Conservation (phyloP, 129 eudicot genomes). For the Lactuca saligna region DNA sequence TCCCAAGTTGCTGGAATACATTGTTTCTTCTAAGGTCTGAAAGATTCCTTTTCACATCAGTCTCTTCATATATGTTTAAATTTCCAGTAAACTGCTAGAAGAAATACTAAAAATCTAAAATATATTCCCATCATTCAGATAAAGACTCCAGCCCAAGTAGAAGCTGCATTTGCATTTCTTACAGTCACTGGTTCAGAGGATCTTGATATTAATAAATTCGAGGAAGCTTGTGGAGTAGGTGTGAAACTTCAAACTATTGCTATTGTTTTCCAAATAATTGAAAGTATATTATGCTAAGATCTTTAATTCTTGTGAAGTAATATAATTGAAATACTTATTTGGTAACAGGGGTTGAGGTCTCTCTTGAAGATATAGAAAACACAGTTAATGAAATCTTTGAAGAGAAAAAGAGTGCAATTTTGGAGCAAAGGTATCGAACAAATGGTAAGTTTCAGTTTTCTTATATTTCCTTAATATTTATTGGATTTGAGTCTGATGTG, state of each 20-base stretch:
- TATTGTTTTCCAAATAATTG: no score
- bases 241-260: slow-evolving; percentile 8
- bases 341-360: slow-evolving; percentile 63
- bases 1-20: slow-evolving; percentile 59
- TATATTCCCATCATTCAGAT: slow-evolving; percentile 40
- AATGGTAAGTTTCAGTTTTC: slow-evolving; percentile 48
- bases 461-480: background rate
- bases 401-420: slow-evolving; percentile 60
- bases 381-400: slow-evolving; percentile 69
- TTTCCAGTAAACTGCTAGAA: no score
- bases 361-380: slow-evolving; percentile 57
- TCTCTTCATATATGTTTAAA: background rate
- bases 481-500: slow-evolving; percentile 12
- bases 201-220: slow-evolving; percentile 61
- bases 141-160: slow-evolving; percentile 84
- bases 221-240: slow-evolving; percentile 98
- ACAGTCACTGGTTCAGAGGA: slow-evolving; percentile 52
- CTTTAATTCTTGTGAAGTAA: background rate
- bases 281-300: background rate
- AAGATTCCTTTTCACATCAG: background rate
- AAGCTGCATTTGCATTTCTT: slow-evolving; percentile 84
- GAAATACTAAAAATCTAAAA: no score
- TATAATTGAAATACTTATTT: slow-evolving; percentile 7
- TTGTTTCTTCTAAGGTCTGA: slow-evolving; percentile 72
- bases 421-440: slow-evolving; percentile 87